Evolutionary conservation across 495 filamentous ascomycete genomes (phyloP), one percentile per base, ranked within the genome.

Genomic region (Acidiella bohemica): DNA sequence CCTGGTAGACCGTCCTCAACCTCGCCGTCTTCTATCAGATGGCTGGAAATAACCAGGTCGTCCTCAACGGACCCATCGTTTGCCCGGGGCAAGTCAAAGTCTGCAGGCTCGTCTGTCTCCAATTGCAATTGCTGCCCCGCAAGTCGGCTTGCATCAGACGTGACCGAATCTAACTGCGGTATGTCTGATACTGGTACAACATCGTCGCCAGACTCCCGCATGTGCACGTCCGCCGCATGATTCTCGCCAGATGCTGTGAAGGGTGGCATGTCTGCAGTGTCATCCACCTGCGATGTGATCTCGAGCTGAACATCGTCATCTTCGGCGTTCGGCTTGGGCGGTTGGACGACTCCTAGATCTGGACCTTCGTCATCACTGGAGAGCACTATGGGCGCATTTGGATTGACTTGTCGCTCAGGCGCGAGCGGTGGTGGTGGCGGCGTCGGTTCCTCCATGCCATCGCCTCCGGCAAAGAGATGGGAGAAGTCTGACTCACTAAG

Each of bases 21-120:
- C 22, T 38, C 46, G 16, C 20, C 39, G n/a, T 35, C 34, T 17
- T 44, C 40, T n/a, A 37, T n/a, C 7, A 43, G 40, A 19, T 43
- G 25, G 11, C 10, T 27, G 6, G 40, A 43, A 2, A 43, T 43
- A 6, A 16, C 28, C 9, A 36, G 20, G 25, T 43, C 32, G 2
- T 14, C 17, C 17, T 32, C 27, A n/a, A n/a, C n/a, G n/a, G n/a
- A n/a, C n/a, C n/a, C n/a, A 14, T 31, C 26, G 11, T 32, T 27
- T 7, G 25, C 25, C n/a, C 7, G 7, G 25, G 7, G 7, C n/a
- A 7, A 7, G 25, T 27, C 25, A 7, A 7, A 7, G 25, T 27
- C 25, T 27, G 25, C 7, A n/a, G n/a, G n/a, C 25, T 27, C 25
- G 7, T 7, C 7, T 7, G n/a, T n/a, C n/a, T 7, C 7, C 7